phyloP scores from a whole-genome alignment of 106 monocot genomes.

The Platanthera guangdongensis region DNA sequence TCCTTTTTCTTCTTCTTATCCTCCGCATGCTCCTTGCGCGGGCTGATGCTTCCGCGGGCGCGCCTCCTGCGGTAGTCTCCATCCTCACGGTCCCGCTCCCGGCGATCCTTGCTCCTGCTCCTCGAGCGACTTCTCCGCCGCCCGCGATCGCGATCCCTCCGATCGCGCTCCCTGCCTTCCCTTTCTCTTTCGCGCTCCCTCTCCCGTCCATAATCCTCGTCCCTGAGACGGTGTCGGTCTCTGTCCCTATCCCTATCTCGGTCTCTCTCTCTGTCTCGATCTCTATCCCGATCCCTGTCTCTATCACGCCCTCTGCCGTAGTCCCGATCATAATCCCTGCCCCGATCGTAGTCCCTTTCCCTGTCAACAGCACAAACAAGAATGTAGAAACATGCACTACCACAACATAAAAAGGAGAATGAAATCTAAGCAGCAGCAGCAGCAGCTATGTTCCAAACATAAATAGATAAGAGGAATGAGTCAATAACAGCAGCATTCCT shows the following conservation, averaged over 20 bases:
- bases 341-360: constrained; percentile 38
- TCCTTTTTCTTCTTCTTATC: constrained; percentile 65
- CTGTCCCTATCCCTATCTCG: constrained; percentile 58
- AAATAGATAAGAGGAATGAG: too few species aligned
- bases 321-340: constrained; percentile 40
- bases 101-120: constrained; percentile 69
- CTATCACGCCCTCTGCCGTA: constrained; percentile 29
- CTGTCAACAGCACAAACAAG: constrained; percentile 7
- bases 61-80: constrained; percentile 68
- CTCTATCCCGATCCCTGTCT: constrained; percentile 44
- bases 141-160: constrained; percentile 68
- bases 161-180: constrained; percentile 64
- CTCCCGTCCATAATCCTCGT: constrained; percentile 34
- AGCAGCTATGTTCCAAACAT: neutral
- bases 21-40: constrained; percentile 29
- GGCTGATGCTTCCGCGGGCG: constrained; percentile 40
- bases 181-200: constrained; percentile 67
- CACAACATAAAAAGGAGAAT: neutral
- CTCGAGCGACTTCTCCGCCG: constrained; percentile 66
- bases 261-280: constrained; percentile 41
- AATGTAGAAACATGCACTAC: neutral
- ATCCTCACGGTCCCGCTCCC: constrained; percentile 66
- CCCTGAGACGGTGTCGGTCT: constrained; percentile 38
- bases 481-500: too few species aligned
- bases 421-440: neutral